Base-by-base conservation (phyloP, 2,329 filamentous ascomycete species). In the Kalmusia sp. region DNA sequence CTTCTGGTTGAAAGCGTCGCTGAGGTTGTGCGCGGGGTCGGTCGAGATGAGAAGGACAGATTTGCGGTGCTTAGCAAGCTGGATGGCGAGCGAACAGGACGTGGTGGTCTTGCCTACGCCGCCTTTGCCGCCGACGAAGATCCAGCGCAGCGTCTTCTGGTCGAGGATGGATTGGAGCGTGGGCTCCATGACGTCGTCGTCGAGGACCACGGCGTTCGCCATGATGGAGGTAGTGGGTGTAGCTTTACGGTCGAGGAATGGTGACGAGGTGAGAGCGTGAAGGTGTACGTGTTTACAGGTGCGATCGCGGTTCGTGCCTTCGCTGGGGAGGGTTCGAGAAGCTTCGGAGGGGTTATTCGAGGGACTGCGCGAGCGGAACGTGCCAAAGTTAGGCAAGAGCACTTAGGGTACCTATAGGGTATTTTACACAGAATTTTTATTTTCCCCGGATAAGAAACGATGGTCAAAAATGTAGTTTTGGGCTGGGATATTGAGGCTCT, bases 91-190 rank as follows among this genome's bases (percentile, higher is more conserved):
- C 8, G 93, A 97, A 80, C 95, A 99, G 6, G 93, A 98, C 14
- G 95, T 99, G n/a, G 95, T 99, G 24, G 95, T 99, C 83, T 99
- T 99, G 76, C 95, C 95, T 39, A 99, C 95, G 74, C 95, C 95
- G 70, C 95, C 95, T 80, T 99, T 99, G 63, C 95, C 95, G 69
- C 95, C 95, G 55, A 99, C 95, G 70, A 99, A 99, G 78, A 99
- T 96, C 95, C 95, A 99, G 74, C 95, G 91, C 51, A 99, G 87
- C 28, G 91, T 89, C 77, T 92, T 92, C 78, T 99, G 95, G 81
- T 96, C 92, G 69, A 99, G 87, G 72, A 99, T 92, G 61, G 91
- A 90, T 80, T 97, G 91, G 70, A 99, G 90, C 47, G 91, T 92
- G 41, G 95, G 93, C 80, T 96, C 93, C 80, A 98, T 87, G 67